These are phyloP conservation scores for Pseudozyma sp. DNA, from an alignment of 1,284 basidiomycete species.

Conservation along the genomic window DNA sequence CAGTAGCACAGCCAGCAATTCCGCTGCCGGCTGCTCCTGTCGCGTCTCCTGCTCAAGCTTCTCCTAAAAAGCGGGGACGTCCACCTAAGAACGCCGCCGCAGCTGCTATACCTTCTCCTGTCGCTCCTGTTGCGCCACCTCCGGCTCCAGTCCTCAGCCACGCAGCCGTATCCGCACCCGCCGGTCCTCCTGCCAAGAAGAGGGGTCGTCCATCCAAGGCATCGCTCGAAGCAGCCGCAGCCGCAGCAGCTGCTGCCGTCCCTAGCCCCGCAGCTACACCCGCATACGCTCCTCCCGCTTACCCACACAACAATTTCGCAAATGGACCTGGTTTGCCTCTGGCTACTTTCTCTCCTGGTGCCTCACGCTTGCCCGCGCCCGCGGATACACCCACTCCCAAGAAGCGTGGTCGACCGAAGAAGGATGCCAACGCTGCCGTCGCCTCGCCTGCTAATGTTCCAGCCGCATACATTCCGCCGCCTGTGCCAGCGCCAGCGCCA, in stretches of 20 bases:
- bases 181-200: constrained; percentile 29
- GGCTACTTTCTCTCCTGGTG: neutral
- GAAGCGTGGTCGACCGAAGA: constrained; percentile 33
- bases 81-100: constrained; percentile 22
- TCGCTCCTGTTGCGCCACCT: constrained; percentile 3
- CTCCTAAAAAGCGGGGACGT: constrained; percentile 40
- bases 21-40: neutral
- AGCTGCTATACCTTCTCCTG: neutral
- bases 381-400: constrained; percentile 14
- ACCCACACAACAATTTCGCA: neutral
- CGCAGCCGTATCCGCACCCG: neutral
- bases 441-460: neutral
- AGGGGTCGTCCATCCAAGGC: constrained; percentile 40
- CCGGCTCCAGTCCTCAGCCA: constrained; percentile 1
- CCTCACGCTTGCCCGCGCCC: too few relatives aligned
- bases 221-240: constrained; percentile 20
- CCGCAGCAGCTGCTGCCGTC: constrained; percentile 16
- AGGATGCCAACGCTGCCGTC: constrained; percentile 1
- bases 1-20: neutral
- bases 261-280: constrained; percentile 6
- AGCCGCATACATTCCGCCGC: neutral
- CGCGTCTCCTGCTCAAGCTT: constrained; percentile 5
- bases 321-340: constrained; percentile 9
- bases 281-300: neutral
- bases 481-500: constrained; percentile 4